Base-by-base conservation (phyloP, 2,329 filamentous ascomycete genomes). In the Microcera coccophila region DNA sequence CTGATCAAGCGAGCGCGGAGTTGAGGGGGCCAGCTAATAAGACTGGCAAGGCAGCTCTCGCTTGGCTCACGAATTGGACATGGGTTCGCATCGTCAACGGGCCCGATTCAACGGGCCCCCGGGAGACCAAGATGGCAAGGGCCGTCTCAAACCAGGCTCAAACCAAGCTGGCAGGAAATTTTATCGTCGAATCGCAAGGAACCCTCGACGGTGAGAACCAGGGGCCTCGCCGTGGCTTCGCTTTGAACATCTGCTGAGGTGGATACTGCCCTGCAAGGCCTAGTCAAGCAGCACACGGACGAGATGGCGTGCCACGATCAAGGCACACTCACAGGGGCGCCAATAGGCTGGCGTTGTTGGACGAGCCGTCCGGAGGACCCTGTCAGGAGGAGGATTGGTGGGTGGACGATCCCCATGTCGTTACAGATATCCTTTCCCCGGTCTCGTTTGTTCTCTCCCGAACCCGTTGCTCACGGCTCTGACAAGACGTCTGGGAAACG, bases 211-310 rank as follows among this genome's bases (percentile, higher is more conserved):
- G n/a, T 19, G 22, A 16, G 20, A 29, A 38, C 24, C 29, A 29
- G 39, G 38, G 46, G 35, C 42, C 20, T 49, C 48, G 34, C 32
- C 37, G 39, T 29, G 24, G 7, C 41, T 41, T 53, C 45, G 44
- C 42, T 47, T 50, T 44, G 22, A 17, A 38, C 40, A 39, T n/a
- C 7, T 14, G 15, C 29, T 32, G 29, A 32, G 5, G 29, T 32
- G 29, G 29, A n/a, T n/a, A 10, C n/a, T 17, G 12, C 8, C 29
- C 29, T 32, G 29, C 29, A 32, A 32, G 29, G 29, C 29, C 29
- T 32, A 32, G 29, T 32, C 29, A 8, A n/a, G 29, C 31, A 31
- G 42, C 37, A 39, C 39, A 44, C 47, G 32, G 39, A 34, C 38
- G 29, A 33, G 42, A 39, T 40, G 45, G 45, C 39, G 35, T 28